Conservation (phyloP, 176 grass and related monocot genomes). For the Thalia dealbata region DNA sequence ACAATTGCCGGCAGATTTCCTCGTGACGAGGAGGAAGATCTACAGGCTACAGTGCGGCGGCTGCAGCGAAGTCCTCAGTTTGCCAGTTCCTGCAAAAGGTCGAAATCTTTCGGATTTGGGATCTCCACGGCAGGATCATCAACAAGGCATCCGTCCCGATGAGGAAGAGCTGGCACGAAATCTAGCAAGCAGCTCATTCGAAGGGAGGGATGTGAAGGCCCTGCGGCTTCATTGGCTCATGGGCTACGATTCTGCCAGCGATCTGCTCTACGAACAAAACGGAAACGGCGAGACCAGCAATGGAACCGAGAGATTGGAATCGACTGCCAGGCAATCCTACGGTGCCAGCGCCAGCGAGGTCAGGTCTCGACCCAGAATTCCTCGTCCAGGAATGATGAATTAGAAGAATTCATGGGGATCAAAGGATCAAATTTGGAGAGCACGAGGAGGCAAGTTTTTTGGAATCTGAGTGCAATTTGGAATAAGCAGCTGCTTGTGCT, state of each 20-base stretch:
- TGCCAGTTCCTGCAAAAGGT: constrained; percentile 43
- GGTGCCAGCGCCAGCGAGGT: not conserved
- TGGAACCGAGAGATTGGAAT: constrained; percentile 53
- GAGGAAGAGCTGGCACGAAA: constrained; percentile 6
- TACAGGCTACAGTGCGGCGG: constrained; percentile 59
- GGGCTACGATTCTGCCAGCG: constrained; percentile 90
- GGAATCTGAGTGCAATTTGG: too few relatives aligned
- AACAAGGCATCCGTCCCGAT: constrained; percentile 17
- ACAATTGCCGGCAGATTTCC: constrained; percentile 67
- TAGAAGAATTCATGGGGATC: not conserved
- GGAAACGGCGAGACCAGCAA: not conserved
- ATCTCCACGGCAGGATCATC: not conserved
- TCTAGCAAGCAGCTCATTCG: not conserved
- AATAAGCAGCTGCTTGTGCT: too few relatives aligned
- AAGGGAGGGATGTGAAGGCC: constrained; percentile 20
- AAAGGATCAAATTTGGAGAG: not conserved
- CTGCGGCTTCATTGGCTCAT: constrained; percentile 68
- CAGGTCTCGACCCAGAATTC: not conserved
- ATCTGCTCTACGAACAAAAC: constrained; percentile 37
- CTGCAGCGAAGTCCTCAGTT: constrained; percentile 53
- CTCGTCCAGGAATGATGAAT: not conserved
- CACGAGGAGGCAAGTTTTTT: too few relatives aligned
- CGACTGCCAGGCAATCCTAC: constrained; percentile 9
- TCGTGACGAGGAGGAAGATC: constrained; percentile 44
- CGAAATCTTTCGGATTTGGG: not conserved